Base-by-base conservation (phyloP, 176 grass and related monocot genomes). In the Eleusine indica region DNA sequence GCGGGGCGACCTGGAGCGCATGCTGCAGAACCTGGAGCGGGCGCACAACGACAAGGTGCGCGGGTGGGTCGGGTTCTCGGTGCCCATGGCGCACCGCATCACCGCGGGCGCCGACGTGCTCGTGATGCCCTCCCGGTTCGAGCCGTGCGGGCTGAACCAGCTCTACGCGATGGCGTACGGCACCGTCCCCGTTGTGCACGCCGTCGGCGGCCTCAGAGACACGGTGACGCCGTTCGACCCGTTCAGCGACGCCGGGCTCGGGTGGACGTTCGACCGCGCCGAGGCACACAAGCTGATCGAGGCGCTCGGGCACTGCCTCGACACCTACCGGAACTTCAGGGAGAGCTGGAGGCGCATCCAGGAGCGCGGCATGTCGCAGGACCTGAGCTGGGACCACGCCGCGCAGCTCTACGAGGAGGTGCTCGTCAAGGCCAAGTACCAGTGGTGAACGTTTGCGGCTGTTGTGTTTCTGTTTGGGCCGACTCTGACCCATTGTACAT, bases 131-230 rank as follows among this genome's bases (percentile, higher is more conserved):
- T 98, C 96, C 38, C 71, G 93, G 49, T 98, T 95, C 69, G 93
- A 98, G 89, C 96, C 96, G 11, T 98, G 96, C 70, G 96, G 96
- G 44, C 89, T 95, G 57, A 98, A 98, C 87, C 93, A 98, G 89
- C 86, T 98, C 21, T 98, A 95, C 66, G 89, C 96, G 0, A 95
- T 98, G 96, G 85, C 76, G 57, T 98, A 98, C 69, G 96, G 96
- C 46, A 98, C 91, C 16, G 35, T 98, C 22, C 93, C 96, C 12
- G 96, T 98, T 28, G 96, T 95, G 83, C 96, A 98, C 82, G 91
- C 91, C 18, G 96, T 98, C 5, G 96, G 96, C 41, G 96, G 96
- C 9, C 90, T 98, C 6, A 73, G 91, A 64, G 96, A 98, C 74
- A 98, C 96, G 4, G 93, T 98, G 10, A 4, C 85, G 7, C 91